Evolutionary conservation across 495 filamentous ascomycete species (phyloP), one percentile per base, ranked within the genome.

Genomic region (Xylaria venustula): DNA sequence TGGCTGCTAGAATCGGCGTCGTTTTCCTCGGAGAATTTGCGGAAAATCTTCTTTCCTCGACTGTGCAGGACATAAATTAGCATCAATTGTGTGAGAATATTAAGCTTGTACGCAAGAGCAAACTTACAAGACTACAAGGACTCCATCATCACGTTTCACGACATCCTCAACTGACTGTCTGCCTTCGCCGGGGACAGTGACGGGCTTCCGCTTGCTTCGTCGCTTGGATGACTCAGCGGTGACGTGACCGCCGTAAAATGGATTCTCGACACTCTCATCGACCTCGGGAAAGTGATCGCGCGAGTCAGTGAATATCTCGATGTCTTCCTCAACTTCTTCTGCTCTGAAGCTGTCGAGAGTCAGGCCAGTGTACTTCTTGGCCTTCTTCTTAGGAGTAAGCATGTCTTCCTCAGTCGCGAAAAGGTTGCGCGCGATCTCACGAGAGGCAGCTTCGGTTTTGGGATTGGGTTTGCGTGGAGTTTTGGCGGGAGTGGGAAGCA

Each of bases 401-500:
- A 87, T 71, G 37, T 90, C 87, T 19, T 83, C 76, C 5, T 78
- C 70, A 34, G 70, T 71, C 45, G 77, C 73, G 69, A 96, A 97
- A 1, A 98, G 78, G 58, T 86, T 86, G 64, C 92, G 89, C 19
- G 91, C 86, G 32, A 92, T 83, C 11, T 83, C 73, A 46, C 81
- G 79, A 49, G 91, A 76, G 25, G 87, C 82, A 34, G 77, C 76
- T 56, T 82, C 77, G 23, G 70, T 64, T 64, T 78, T 69, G 53
- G 75, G 71, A 3, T 83, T 75, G 7, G 85, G 84, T 75, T 89
- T 90, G 54, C 84, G 83, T 0, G 94, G 94, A 2, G 93, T 97
- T 74, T 96, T 98, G 49, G 85, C 85, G 11, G 94, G 94, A 11
- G 94, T 98, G 3, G 92, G 93, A 49, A 97, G 82, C 79, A 90